Conservation (phyloP, 257 asterid genomes). For the Solanum ossicruentum region DNA sequence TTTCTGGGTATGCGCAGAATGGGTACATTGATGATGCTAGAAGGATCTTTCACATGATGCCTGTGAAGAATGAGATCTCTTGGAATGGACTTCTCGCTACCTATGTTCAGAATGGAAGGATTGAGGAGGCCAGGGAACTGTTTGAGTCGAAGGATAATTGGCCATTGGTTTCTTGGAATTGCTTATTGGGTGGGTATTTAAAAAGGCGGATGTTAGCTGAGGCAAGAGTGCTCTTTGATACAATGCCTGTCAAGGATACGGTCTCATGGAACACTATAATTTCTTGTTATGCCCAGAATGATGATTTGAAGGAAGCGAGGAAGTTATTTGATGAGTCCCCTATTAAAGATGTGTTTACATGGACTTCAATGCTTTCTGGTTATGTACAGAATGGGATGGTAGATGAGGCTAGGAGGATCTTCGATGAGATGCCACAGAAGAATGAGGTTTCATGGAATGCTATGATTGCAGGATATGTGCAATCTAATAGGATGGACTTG, state of each 20-base stretch:
- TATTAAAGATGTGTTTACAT: slow-evolving; percentile 54
- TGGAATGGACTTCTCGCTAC: slow-evolving; percentile 93
- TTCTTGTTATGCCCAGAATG: slow-evolving; percentile 71
- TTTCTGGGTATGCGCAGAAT: slow-evolving; percentile 80
- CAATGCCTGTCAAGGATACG: slow-evolving; percentile 65
- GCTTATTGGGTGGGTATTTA: slow-evolving; percentile 89
- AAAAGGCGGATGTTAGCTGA: slow-evolving; percentile 64
- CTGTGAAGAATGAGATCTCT: slow-evolving; percentile 71
- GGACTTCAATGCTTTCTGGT: slow-evolving; percentile 92
- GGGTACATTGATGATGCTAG: slow-evolving; percentile 75
- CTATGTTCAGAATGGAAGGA: slow-evolving; percentile 68
- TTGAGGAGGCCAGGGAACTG: slow-evolving; percentile 69
- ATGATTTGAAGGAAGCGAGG: slow-evolving; percentile 52
- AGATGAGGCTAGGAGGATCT: slow-evolving; percentile 58
- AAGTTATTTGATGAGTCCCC: slow-evolving; percentile 67
- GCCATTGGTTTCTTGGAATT: slow-evolving; percentile 89
- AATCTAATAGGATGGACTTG: slow-evolving; percentile 48
- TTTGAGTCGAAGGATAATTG: slow-evolving; percentile 62
- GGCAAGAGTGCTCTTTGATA: slow-evolving; percentile 51
- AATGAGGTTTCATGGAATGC: slow-evolving; percentile 86
- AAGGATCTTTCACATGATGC: slow-evolving; percentile 57
- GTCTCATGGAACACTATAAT: slow-evolving; percentile 90
- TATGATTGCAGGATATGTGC: slow-evolving; percentile 84
- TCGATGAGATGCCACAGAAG: slow-evolving; percentile 74
- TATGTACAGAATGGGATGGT: slow-evolving; percentile 69